phyloP scores from a whole-genome alignment of 2,329 filamentous ascomycete genomes.

The Cercospora sp. region DNA sequence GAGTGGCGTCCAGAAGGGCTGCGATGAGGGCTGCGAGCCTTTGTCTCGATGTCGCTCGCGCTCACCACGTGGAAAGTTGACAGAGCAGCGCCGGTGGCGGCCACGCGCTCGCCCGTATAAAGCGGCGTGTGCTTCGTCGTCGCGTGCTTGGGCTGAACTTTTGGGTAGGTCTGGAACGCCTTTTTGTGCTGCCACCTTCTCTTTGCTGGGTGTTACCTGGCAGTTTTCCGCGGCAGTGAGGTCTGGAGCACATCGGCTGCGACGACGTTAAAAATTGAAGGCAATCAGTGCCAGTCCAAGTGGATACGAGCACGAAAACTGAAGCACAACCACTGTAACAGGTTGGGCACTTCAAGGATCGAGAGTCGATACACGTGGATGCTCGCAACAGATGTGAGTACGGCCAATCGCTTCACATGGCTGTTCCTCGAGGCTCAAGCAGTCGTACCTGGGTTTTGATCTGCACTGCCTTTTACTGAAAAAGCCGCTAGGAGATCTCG shows the following conservation, averaged over 20 bases:
- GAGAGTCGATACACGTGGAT: background rate
- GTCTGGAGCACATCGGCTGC: background rate
- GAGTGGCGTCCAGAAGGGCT: background rate
- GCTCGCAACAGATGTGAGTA: background rate
- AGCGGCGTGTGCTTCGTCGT: background rate
- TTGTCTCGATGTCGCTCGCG: background rate
- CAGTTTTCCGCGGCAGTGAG: background rate
- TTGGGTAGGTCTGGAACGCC: background rate
- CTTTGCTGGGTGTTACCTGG: background rate
- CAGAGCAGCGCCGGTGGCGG: conserved; percentile 1
- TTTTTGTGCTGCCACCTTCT: background rate
- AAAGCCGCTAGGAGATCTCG: background rate
- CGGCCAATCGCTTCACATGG: background rate
- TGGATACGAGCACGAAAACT: background rate
- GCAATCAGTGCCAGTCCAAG: too few relatives aligned
- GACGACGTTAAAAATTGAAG: background rate
- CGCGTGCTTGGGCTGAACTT: background rate
- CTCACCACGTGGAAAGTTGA: background rate
- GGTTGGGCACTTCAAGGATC: background rate
- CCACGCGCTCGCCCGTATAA: background rate
- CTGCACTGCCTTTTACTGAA: background rate
- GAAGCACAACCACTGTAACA: background rate
- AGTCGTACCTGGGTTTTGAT: background rate
- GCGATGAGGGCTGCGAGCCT: background rate
- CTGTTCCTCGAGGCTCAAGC: background rate